Conservation (phyloP, 331 rosid species). For the Stylosanthes scabra region DNA sequence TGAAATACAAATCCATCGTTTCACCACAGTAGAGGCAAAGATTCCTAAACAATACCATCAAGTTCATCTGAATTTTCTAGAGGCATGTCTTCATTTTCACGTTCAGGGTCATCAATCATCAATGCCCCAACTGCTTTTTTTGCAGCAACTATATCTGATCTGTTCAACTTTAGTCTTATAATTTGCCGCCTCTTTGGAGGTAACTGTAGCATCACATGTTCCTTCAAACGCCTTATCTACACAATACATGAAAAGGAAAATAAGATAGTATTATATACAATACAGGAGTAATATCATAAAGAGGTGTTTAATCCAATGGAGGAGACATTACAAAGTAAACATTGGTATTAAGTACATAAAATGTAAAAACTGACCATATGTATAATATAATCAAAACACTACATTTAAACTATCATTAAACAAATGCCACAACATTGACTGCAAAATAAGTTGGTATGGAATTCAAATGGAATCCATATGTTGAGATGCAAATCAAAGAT, state of each 20-base stretch:
- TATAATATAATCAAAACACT: slow-evolving; percentile 10
- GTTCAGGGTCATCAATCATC: slow-evolving; percentile 42
- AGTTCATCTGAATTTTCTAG: slow-evolving; percentile 52
- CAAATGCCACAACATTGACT: neutral
- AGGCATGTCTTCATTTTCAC: slow-evolving; percentile 46
- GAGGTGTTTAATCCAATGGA: neutral
- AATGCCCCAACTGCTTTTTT: slow-evolving; percentile 64
- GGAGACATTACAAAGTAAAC: slow-evolving; percentile 11
- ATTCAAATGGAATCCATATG: neutral
- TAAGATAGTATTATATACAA: slow-evolving; percentile 31
- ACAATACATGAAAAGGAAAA: slow-evolving; percentile 41
- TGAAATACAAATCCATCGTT: slow-evolving; percentile 26
- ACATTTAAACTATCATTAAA: neutral
- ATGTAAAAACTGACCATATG: slow-evolving; percentile 20
- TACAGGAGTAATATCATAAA: slow-evolving; percentile 19
- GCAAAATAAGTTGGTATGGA: neutral
- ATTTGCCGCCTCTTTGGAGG: slow-evolving; percentile 97
- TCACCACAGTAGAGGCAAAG: slow-evolving; percentile 10
- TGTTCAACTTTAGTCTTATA: slow-evolving; percentile 69
- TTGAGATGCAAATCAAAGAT: slow-evolving; percentile 11
- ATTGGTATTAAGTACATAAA: neutral
- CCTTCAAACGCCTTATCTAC: slow-evolving; percentile 96
- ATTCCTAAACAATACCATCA: slow-evolving; percentile 57
- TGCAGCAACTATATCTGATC: slow-evolving; percentile 82
- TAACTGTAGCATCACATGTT: slow-evolving; percentile 81